These are phyloP conservation scores for Chimonanthus praecox DNA, from an alignment of 164 flowering plant genomes.

Conservation along the genomic window DNA sequence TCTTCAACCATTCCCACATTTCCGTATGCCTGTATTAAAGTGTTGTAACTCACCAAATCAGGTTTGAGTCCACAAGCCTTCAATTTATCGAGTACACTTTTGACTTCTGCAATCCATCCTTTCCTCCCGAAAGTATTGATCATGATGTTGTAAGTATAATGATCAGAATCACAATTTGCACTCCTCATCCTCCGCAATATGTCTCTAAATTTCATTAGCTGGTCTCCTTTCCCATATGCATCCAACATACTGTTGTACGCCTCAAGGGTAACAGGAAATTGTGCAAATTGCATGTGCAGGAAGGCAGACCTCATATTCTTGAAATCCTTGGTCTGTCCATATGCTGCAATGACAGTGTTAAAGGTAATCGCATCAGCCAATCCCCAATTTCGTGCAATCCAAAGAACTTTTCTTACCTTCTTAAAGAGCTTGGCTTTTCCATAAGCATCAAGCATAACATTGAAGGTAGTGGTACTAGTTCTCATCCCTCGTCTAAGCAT, in stretches of 20 bases:
- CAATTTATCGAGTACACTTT: conserved; percentile 55
- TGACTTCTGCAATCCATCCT: conserved; percentile 88
- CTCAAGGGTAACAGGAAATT: conserved; percentile 82
- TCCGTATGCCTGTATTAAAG: conserved; percentile 91
- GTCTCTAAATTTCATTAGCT: conserved; percentile 57
- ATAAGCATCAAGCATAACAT: conserved; percentile 74
- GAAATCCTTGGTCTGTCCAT: conserved; percentile 64
- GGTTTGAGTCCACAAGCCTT: conserved; percentile 58
- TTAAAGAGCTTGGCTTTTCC: conserved; percentile 70
- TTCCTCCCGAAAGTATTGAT: conserved; percentile 82
- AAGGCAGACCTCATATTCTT: conserved; percentile 53
- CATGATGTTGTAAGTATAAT: conserved; percentile 75
- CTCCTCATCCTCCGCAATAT: conserved; percentile 64
- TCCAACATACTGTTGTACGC: conserved; percentile 90
- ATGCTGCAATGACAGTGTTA: conserved; percentile 84
- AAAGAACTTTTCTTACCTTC: conserved; percentile 56
- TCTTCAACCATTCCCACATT: conserved; percentile 93
- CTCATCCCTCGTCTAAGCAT: conserved; percentile 60
- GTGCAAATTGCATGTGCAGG: conserved; percentile 60
- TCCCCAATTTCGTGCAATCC: conserved; percentile 60
- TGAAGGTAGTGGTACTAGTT: conserved; percentile 65
- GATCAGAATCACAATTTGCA: conserved; percentile 46
- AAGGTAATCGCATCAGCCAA: conserved; percentile 69
- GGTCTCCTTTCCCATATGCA: conserved; percentile 77
- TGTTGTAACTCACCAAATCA: conserved; percentile 85